Conservation (phyloP, 129 eudicot genomes). For the Ambrosia trifida region DNA sequence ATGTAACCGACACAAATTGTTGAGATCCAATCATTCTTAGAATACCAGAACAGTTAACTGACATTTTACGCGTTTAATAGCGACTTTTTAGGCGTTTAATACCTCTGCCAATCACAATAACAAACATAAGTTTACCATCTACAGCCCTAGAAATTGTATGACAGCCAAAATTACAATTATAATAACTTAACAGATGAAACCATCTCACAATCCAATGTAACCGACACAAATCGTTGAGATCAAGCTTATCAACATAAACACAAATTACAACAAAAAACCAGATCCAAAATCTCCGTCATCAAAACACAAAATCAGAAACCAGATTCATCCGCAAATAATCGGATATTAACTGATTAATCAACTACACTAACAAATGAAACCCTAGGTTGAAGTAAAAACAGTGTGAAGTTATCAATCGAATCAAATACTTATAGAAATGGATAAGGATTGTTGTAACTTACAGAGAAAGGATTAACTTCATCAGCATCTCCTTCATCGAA, state of each 20-base stretch:
- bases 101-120: background rate
- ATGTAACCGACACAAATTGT: constrained; percentile 11
- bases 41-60: constrained; percentile 1
- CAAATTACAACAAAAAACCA: constrained; percentile 13
- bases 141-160: constrained; percentile 9
- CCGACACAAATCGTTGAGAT: constrained; percentile 21
- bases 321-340: no score
- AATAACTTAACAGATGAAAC: background rate
- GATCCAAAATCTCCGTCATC: constrained; percentile 30
- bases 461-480: constrained; percentile 43
- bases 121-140: background rate
- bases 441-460: constrained; percentile 1
- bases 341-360: background rate
- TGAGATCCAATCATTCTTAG: background rate
- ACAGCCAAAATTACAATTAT: background rate
- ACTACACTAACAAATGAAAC: constrained; percentile 20
- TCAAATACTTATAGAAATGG: constrained; percentile 3
- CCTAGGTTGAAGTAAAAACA: constrained; percentile 27
- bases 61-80: background rate
- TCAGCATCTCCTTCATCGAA: constrained; percentile 35
- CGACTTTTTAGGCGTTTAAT: no score
- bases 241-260: constrained; percentile 4
- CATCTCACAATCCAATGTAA: constrained; percentile 4
- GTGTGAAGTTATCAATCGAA: background rate
- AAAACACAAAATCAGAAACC: constrained; percentile 5